Conservation (phyloP, 352 stramenopile genomes). For the Globisporangium spiculum region DNA sequence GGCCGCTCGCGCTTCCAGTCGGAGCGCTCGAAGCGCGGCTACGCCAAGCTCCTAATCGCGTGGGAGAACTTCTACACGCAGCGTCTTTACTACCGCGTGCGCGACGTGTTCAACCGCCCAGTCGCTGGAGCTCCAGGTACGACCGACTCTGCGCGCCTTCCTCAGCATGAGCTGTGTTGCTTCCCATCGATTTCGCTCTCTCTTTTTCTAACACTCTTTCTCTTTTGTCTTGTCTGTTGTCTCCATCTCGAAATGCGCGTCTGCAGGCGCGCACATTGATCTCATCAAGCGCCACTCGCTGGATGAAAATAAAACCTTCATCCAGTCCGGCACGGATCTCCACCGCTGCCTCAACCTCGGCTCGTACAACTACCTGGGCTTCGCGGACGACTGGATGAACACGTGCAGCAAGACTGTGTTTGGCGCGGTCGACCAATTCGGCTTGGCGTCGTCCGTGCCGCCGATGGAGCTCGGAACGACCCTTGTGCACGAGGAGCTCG, state of each 20-base stretch:
- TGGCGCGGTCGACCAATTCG: slow-evolving; percentile 54
- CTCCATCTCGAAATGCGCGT: slow-evolving; percentile 73
- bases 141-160: background rate
- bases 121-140: slow-evolving; percentile 29
- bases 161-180: background rate
- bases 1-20: slow-evolving; percentile 36
- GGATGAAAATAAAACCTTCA: slow-evolving; percentile 36
- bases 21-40: slow-evolving; percentile 29
- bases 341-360: slow-evolving; percentile 90
- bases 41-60: slow-evolving; percentile 84
- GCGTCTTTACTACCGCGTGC: slow-evolving; percentile 91
- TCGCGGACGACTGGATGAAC: slow-evolving; percentile 94
- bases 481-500: slow-evolving; percentile 86
- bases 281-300: slow-evolving; percentile 76
- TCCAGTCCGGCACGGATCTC: slow-evolving; percentile 24
- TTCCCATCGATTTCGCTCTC: background rate
- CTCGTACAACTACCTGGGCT: slow-evolving; percentile 97
- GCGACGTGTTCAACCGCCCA: slow-evolving; percentile 52
- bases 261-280: slow-evolving; percentile 87
- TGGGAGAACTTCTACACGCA: slow-evolving; percentile 95
- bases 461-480: slow-evolving; percentile 56
- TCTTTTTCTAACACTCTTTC: background rate
- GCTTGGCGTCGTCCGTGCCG: slow-evolving; percentile 39
- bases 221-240: slow-evolving; percentile 75
- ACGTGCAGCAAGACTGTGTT: slow-evolving; percentile 85